These are phyloP conservation scores for Pseudoscleropodium purum DNA, from an alignment of 225 moss, liverwort and hornwort genomes.

Conservation along the genomic window DNA sequence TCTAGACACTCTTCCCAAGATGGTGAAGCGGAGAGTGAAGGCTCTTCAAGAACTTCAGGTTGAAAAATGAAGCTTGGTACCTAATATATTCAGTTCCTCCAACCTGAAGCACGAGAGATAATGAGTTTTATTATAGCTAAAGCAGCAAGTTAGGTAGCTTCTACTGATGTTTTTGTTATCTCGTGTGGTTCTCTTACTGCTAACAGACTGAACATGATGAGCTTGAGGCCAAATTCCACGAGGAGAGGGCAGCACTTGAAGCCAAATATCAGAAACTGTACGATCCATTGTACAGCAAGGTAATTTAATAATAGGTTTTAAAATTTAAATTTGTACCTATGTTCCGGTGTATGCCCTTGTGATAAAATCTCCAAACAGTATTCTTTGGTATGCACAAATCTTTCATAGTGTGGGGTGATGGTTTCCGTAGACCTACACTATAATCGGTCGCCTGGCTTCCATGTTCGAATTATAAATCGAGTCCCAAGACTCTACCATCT, in stretches of 20 bases:
- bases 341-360: background rate
- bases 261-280: conserved; percentile 94
- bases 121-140: background rate
- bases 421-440: too few species aligned
- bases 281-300: conserved; percentile 73
- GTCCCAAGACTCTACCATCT: background rate
- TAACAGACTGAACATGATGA: conserved; percentile 64
- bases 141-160: background rate
- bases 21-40: conserved; percentile 73
- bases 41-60: conserved; percentile 80
- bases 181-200: background rate
- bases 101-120: background rate
- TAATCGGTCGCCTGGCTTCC: background rate
- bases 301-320: background rate
- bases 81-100: background rate
- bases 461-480: too few species aligned
- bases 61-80: background rate
- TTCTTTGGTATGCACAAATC: too few species aligned
- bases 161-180: background rate
- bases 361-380: background rate
- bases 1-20: conserved; percentile 60
- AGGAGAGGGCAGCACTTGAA: conserved; percentile 86
- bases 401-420: background rate
- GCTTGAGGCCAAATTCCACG: conserved; percentile 80
- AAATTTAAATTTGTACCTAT: background rate